Percentiles rank a stretch among this genome's conserved stretches.
phyloP scores from a whole-genome alignment of 192 early-diverging fungal species.

The Umbelopsis sp. region DNA sequence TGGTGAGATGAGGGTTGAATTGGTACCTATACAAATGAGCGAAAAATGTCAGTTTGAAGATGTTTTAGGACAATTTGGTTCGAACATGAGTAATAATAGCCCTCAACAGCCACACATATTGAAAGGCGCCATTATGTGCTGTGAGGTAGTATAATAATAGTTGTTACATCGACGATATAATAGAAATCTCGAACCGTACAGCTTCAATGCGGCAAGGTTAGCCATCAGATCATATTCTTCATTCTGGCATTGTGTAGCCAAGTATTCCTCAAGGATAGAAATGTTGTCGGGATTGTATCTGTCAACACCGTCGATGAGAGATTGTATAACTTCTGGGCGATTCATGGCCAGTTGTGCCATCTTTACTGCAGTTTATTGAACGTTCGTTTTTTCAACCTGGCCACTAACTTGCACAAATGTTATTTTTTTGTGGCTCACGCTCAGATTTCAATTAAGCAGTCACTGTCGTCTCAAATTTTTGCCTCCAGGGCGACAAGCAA shows the following conservation, averaged over 20 bases:
- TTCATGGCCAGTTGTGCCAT: constrained; percentile 36
- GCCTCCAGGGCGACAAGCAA: too few relatives aligned
- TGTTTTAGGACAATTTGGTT: too few relatives aligned
- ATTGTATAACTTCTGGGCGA: constrained; percentile 77
- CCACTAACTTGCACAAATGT: background rate
- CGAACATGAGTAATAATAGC: too few relatives aligned
- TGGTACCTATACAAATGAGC: constrained; percentile 66
- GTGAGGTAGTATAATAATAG: too few relatives aligned
- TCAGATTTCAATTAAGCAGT: background rate
- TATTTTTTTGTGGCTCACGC: background rate
- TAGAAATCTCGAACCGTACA: constrained; percentile 49
- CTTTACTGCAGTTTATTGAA: background rate
- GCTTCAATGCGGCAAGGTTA: constrained; percentile 88
- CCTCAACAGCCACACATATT: too few relatives aligned
- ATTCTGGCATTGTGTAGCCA: constrained; percentile 75
- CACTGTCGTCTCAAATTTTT: background rate
- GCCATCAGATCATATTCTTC: constrained; percentile 88
- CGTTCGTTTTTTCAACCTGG: background rate
- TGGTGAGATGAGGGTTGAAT: constrained; percentile 82
- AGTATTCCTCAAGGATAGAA: constrained; percentile 80
- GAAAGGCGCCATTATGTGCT: background rate
- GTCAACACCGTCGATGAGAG: constrained; percentile 77
- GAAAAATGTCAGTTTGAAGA: background rate
- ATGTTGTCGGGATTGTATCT: constrained; percentile 93
- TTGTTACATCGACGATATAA: background rate